phyloP scores from a whole-genome alignment of 108 stramenopile genomes.

The Pseudonitzschia multiseries region DNA sequence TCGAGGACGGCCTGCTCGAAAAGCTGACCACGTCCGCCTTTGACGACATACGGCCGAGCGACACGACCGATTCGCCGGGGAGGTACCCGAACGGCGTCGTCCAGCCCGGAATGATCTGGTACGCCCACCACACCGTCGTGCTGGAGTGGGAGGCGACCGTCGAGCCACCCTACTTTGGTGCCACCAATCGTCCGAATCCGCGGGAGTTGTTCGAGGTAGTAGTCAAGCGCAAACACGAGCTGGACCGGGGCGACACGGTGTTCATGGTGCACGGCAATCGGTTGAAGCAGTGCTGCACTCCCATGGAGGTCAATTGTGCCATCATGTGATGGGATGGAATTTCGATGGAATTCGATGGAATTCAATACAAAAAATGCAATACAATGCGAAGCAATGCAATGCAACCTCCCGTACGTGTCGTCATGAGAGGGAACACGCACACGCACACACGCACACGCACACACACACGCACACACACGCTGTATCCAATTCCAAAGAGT shows the following conservation, averaged over 20 bases:
- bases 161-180: conserved; percentile 12
- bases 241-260: conserved; percentile 44
- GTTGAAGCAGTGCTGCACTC: conserved; percentile 35
- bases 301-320: conserved; percentile 26
- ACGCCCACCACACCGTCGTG: conserved; percentile 43
- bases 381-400: no score
- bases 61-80: conserved; percentile 1
- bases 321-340: no score
- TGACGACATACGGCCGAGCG: conserved; percentile 25
- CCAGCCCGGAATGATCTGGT: conserved; percentile 50
- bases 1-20: conserved; percentile 40
- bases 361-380: no score
- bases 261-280: conserved; percentile 40
- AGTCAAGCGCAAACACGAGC: conserved; percentile 43
- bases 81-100: conserved; percentile 51
- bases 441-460: no score
- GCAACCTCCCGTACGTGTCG: no score
- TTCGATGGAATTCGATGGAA: no score
- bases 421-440: no score
- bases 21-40: conserved; percentile 26
- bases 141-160: conserved; percentile 37
- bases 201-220: conserved; percentile 34
- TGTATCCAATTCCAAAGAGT: no score
- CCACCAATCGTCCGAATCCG: conserved; percentile 34
- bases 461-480: no score